phyloP scores from a whole-genome alignment of 1,284 basidiomycete species.

The Vanrija sp. region DNA sequence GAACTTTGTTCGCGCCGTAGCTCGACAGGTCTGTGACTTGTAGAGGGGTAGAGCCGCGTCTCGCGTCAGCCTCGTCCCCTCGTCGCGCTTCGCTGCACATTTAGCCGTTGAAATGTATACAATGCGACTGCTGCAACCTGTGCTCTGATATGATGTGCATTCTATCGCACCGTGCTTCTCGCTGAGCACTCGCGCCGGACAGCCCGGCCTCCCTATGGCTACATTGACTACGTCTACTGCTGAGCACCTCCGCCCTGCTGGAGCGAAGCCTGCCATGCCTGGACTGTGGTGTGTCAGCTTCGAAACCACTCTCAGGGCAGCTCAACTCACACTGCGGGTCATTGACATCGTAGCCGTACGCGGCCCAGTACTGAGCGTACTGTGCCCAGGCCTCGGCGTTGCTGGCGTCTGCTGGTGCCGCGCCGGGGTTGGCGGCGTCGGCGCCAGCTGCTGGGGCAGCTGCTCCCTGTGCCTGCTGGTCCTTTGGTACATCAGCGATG shows the following conservation, averaged over 20 bases:
- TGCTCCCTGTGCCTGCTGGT: slow-evolving; percentile 51
- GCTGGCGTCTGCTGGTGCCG: slow-evolving; percentile 32
- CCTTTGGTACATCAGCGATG: slow-evolving; percentile 23
- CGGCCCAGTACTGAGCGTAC: slow-evolving; percentile 57
- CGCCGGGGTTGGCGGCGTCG: slow-evolving; percentile 23
- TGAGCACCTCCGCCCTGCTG: slow-evolving; percentile 22
- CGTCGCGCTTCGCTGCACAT: neutral
- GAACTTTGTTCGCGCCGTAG: slow-evolving; percentile 31
- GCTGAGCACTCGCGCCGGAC: neutral
- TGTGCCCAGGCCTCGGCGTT: slow-evolving; percentile 48
- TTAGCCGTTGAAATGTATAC: neutral
- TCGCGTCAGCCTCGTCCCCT: neutral
- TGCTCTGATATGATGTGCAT: too few species aligned
- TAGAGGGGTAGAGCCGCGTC: slow-evolving; percentile 1
- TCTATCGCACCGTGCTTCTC: neutral
- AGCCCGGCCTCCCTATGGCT: neutral
- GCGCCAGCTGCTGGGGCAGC: slow-evolving; percentile 48
- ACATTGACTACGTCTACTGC: neutral
- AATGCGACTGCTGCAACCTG: slow-evolving; percentile 2
- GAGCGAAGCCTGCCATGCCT: slow-evolving; percentile 47
- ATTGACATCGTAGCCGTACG: slow-evolving; percentile 85
- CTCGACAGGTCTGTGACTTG: neutral
- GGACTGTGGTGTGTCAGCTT: slow-evolving; percentile 24
- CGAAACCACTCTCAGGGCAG: neutral
- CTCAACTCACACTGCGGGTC: slow-evolving; percentile 46